Evolutionary conservation across 2,329 filamentous ascomycete genomes (phyloP).

Genomic region (Aspergillus intermedius): DNA sequence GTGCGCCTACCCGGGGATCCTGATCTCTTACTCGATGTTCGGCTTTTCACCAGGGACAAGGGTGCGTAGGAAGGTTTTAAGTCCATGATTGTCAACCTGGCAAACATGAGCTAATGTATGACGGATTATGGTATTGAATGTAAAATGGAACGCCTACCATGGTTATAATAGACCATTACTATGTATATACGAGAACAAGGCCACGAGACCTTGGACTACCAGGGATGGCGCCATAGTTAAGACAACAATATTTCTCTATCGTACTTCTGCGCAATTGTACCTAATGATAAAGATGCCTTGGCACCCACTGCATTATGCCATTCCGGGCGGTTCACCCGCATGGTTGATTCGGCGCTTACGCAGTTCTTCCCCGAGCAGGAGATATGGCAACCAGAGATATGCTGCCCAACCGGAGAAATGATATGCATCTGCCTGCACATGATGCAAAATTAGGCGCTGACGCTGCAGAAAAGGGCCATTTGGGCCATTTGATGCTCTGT

Average conservation of each 20-base stretch:
- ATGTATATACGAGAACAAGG: background rate
- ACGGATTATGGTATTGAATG: background rate
- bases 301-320: background rate
- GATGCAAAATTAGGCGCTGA: no score
- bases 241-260: background rate
- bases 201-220: background rate
- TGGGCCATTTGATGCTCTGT: no score
- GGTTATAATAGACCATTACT: background rate
- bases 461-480: no score
- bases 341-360: slow-evolving; percentile 6
- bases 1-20: background rate
- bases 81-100: background rate
- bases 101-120: background rate
- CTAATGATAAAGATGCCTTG: background rate
- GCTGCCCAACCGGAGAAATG: background rate
- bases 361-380: background rate
- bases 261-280: background rate
- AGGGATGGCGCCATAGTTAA: background rate
- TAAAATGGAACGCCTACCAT: background rate
- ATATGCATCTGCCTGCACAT: background rate
- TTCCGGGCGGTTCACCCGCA: slow-evolving; percentile 6
- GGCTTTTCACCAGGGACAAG: slow-evolving; percentile 6
- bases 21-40: slow-evolving; percentile 7
- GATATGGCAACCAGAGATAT: background rate
- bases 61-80: slow-evolving; percentile 4